These are phyloP conservation scores for Massarina eburnea DNA, from an alignment of 2,329 filamentous ascomycete species.

Conservation along the genomic window DNA sequence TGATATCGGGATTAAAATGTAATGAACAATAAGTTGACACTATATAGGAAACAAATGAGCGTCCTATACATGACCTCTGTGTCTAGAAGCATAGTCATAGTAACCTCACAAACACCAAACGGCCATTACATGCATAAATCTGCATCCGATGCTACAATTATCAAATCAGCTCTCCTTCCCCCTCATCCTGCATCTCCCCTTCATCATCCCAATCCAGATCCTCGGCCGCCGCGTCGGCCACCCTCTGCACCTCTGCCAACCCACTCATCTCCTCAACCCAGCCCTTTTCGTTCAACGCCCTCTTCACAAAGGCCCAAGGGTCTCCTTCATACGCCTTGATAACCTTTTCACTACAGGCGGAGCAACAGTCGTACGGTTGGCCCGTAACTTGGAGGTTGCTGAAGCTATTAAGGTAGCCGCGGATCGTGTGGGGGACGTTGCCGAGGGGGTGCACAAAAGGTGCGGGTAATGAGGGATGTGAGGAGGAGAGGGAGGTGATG, in stretches of 20 bases:
- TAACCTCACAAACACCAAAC: not conserved
- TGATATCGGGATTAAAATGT: not conserved
- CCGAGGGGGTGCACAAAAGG: constrained; percentile 63
- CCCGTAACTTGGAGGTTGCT: constrained; percentile 73
- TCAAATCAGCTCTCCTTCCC: constrained; percentile 8
- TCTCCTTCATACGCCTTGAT: constrained; percentile 66
- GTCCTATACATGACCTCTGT: too few relatives aligned
- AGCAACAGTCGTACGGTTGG: constrained; percentile 77
- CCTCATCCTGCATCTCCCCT: constrained; percentile 48
- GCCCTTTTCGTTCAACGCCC: constrained; percentile 71
- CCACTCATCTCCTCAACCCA: constrained; percentile 78
- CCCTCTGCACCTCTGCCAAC: constrained; percentile 65
- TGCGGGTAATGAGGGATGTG: constrained; percentile 34
- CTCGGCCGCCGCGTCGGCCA: constrained; percentile 49
- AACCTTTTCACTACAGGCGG: constrained; percentile 73
- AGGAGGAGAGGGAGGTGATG: constrained; percentile 11
- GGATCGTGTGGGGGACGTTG: constrained; percentile 77
- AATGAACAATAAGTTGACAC: too few relatives aligned
- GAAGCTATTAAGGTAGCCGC: constrained; percentile 75
- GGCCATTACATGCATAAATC: not conserved
- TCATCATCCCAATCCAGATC: constrained; percentile 65
- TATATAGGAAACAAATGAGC: too few relatives aligned
- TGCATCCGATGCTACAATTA: not conserved
- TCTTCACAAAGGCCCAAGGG: constrained; percentile 77
- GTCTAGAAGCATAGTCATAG: too few relatives aligned